A percentile compares a stretch with the other conserved stretches of the same genome.
Evolutionary conservation across 2,329 filamentous ascomycete genomes (phyloP).

Genomic region (Penicillium sp.): DNA sequence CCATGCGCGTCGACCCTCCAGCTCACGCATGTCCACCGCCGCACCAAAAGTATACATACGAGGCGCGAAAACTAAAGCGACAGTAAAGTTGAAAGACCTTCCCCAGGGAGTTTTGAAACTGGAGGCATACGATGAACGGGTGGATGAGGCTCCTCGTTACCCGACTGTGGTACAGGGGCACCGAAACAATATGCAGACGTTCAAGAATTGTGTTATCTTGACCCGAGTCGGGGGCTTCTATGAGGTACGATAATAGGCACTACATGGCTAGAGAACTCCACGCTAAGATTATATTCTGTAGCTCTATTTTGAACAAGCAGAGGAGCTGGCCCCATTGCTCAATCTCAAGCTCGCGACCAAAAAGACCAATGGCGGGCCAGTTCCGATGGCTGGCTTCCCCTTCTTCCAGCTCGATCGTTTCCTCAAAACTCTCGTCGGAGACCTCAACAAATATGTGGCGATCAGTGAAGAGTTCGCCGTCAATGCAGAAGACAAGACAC

Average conservation of each 20-base stretch:
- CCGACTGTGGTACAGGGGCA: slow-evolving; percentile 88
- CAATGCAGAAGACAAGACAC: slow-evolving; percentile 65
- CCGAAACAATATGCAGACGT: slow-evolving; percentile 82
- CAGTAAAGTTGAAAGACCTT: slow-evolving; percentile 47
- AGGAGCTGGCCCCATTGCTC: slow-evolving; percentile 79
- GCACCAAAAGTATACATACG: slow-evolving; percentile 12
- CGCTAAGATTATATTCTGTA: slow-evolving; percentile 20
- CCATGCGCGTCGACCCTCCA: slow-evolving; percentile 27
- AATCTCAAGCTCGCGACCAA: slow-evolving; percentile 83
- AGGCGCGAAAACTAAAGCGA: slow-evolving; percentile 38
- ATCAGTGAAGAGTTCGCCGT: slow-evolving; percentile 91
- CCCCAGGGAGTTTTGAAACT: slow-evolving; percentile 56
- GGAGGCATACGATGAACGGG: slow-evolving; percentile 41
- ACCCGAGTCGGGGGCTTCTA: slow-evolving; percentile 96
- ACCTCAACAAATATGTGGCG: slow-evolving; percentile 85
- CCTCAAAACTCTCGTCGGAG: slow-evolving; percentile 88
- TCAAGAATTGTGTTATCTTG: slow-evolving; percentile 83
- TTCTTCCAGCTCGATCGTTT: slow-evolving; percentile 90
- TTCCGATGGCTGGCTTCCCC: slow-evolving; percentile 94
- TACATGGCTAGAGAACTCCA: not conserved
- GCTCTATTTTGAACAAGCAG: slow-evolving; percentile 93
- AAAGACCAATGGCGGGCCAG: slow-evolving; percentile 71
- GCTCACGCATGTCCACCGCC: slow-evolving; percentile 15
- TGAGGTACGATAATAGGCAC: slow-evolving; percentile 52
- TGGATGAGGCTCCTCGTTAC: slow-evolving; percentile 59